Percentiles rank a stretch among this genome's conserved stretches.
Conservation (phyloP, 2,329 filamentous ascomycete genomes). For the Zymoseptoria crescenta region DNA sequence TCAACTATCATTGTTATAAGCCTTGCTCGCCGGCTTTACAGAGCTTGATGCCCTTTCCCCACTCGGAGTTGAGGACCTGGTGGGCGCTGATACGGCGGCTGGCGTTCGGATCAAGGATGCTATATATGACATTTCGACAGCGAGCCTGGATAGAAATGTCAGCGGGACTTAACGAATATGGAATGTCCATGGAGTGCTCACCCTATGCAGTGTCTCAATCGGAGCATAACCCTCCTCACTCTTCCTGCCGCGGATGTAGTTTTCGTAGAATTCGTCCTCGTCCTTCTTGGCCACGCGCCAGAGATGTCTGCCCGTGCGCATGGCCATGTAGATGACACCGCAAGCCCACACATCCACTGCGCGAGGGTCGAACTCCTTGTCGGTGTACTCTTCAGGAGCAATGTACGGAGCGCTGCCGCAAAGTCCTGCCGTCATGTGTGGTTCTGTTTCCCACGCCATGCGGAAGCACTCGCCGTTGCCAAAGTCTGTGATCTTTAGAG, state of each 20-base stretch:
- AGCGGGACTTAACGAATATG: not conserved
- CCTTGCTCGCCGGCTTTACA: slow-evolving; percentile 97
- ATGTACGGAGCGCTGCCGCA: slow-evolving; percentile 97
- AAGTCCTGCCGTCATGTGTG: slow-evolving; percentile 94
- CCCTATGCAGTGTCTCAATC: slow-evolving; percentile 89
- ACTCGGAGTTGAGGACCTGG: slow-evolving; percentile 95
- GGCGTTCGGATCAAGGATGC: slow-evolving; percentile 91
- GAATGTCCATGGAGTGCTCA: slow-evolving; percentile 45
- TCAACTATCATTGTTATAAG: slow-evolving; percentile 48
- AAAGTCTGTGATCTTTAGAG: slow-evolving; percentile 96
- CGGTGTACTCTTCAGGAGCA: slow-evolving; percentile 89
- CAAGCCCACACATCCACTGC: slow-evolving; percentile 99
- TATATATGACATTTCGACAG: slow-evolving; percentile 98
- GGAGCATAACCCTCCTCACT: slow-evolving; percentile 94
- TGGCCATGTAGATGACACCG: slow-evolving; percentile 99
- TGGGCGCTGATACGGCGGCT: slow-evolving; percentile 87
- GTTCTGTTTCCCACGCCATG: slow-evolving; percentile 98
- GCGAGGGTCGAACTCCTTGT: slow-evolving; percentile 91
- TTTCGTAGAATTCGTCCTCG: slow-evolving; percentile 93
- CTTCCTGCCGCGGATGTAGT: slow-evolving; percentile 84
- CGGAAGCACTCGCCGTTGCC: slow-evolving; percentile 98
- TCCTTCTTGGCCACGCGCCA: slow-evolving; percentile 97
- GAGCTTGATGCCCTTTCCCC: slow-evolving; percentile 94
- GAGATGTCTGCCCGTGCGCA: slow-evolving; percentile 90
- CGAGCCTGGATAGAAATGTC: slow-evolving; percentile 57